A percentile compares a stretch with the other conserved stretches of the same genome.
Conservation (phyloP, 495 filamentous ascomycete genomes). For the Thermothielavioides terrestris region DNA sequence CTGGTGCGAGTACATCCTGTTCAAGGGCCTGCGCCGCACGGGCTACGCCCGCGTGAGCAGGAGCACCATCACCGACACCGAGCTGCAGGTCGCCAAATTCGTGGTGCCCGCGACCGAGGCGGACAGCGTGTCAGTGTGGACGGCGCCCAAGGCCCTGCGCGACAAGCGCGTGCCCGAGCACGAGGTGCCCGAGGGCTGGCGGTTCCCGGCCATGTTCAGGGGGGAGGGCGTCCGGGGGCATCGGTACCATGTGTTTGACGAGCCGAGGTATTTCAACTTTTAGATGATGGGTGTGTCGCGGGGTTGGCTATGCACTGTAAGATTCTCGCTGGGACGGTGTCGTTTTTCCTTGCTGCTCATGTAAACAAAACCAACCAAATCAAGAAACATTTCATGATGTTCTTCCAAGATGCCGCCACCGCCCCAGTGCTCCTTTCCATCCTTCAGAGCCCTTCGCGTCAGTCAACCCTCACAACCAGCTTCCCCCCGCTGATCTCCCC, state of each 20-base stretch:
- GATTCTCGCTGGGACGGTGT: too few species aligned
- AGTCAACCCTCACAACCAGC: constrained; percentile 39
- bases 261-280: constrained; percentile 64
- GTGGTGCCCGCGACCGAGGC: constrained; percentile 64
- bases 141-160: constrained; percentile 21
- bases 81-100: constrained; percentile 96
- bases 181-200: constrained; percentile 63
- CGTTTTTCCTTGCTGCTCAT: too few species aligned
- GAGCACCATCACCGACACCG: constrained; percentile 91
- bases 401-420: too few species aligned
- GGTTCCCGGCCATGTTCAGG: constrained; percentile 82
- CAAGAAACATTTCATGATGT: too few species aligned
- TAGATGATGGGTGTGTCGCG: neutral
- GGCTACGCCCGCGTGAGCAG: constrained; percentile 87
- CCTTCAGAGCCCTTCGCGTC: too few species aligned
- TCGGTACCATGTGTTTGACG: constrained; percentile 90
- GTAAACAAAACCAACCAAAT: too few species aligned
- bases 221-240: constrained; percentile 85
- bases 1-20: constrained; percentile 99
- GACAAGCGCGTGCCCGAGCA: constrained; percentile 46
- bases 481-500: constrained; percentile 51
- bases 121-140: constrained; percentile 42
- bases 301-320: too few species aligned
- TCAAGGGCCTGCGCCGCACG: constrained; percentile 75
- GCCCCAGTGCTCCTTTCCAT: too few species aligned